Conservation (phyloP, 2,329 filamentous ascomycete species). For the Rhexocercosporidium sp. region DNA sequence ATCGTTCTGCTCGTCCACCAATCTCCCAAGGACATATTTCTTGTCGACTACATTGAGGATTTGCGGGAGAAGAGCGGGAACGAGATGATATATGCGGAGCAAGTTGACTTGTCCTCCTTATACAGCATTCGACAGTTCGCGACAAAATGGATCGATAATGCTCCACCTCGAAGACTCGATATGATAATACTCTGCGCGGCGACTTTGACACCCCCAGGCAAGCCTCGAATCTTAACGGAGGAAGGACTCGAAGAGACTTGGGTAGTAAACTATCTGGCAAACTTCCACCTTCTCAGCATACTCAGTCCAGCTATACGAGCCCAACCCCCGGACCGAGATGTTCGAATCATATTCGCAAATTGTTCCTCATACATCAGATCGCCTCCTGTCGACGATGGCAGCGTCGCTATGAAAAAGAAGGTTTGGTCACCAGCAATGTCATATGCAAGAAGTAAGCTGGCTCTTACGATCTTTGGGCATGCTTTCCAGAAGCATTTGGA, state of each 20-base stretch:
- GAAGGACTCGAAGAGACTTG: constrained; percentile 89
- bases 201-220: constrained; percentile 72
- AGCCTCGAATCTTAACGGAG: constrained; percentile 62
- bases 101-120: constrained; percentile 88
- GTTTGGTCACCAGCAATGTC: constrained; percentile 61
- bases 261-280: constrained; percentile 94
- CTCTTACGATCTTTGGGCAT: constrained; percentile 85
- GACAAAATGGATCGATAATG: constrained; percentile 97
- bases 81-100: constrained; percentile 90
- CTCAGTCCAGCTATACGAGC: constrained; percentile 87
- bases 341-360: constrained; percentile 83
- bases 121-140: constrained; percentile 91
- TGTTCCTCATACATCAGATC: constrained; percentile 88
- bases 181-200: constrained; percentile 89
- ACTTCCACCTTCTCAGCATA: constrained; percentile 93
- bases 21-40: constrained; percentile 81
- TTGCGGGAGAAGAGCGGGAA: constrained; percentile 78
- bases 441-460: constrained; percentile 73
- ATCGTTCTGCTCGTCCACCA: constrained; percentile 87
- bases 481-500: constrained; percentile 94
- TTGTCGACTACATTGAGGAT: constrained; percentile 92
- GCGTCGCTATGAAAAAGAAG: constrained; percentile 49
- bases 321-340: constrained; percentile 92
- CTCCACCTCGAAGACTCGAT: constrained; percentile 85
- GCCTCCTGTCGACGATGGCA: constrained; percentile 64